phyloP scores from a whole-genome alignment of 352 stramenopile species.

The Pythium phragmiticola region DNA sequence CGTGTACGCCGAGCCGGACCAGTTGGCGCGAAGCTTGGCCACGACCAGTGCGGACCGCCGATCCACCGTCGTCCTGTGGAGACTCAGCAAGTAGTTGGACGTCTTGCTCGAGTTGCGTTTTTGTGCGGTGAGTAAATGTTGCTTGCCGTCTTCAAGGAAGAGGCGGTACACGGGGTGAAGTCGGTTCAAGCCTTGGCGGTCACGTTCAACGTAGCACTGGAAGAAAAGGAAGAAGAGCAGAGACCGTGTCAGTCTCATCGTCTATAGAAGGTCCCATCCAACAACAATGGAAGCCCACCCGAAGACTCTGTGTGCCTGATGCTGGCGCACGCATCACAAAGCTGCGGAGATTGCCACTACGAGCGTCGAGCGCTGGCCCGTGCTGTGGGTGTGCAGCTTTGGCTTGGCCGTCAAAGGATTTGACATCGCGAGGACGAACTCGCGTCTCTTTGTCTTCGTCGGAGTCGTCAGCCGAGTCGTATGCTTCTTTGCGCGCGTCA shows the following conservation, averaged over 20 bases:
- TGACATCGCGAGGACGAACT: constrained; percentile 5
- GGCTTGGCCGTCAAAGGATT: not conserved
- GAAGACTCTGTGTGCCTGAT: constrained; percentile 26
- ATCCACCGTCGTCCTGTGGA: constrained; percentile 38
- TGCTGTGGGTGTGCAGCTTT: not conserved
- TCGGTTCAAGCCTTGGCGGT: constrained; percentile 45
- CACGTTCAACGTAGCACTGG: constrained; percentile 57
- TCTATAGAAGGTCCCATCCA: not conserved
- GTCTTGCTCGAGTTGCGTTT: constrained; percentile 56
- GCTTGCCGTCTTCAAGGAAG: constrained; percentile 48
- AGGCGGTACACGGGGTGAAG: constrained; percentile 58
- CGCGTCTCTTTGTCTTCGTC: constrained; percentile 26
- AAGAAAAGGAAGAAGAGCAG: not conserved
- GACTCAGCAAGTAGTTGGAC: constrained; percentile 60
- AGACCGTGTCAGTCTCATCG: not conserved
- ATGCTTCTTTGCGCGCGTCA: constrained; percentile 1
- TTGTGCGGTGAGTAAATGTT: constrained; percentile 52
- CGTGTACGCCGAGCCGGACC: constrained; percentile 60
- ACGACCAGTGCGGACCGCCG: constrained; percentile 42
- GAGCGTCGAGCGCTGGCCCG: constrained; percentile 3
- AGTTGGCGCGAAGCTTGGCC: constrained; percentile 62
- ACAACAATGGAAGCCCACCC: constrained; percentile 25
- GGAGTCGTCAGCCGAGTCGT: constrained; percentile 14
- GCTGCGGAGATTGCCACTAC: constrained; percentile 25
- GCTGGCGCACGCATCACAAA: constrained; percentile 43